A percentile compares a stretch with the other conserved stretches of the same genome.
Conservation (phyloP, 1,284 basidiomycete genomes). For the Phlebopus sp. region DNA sequence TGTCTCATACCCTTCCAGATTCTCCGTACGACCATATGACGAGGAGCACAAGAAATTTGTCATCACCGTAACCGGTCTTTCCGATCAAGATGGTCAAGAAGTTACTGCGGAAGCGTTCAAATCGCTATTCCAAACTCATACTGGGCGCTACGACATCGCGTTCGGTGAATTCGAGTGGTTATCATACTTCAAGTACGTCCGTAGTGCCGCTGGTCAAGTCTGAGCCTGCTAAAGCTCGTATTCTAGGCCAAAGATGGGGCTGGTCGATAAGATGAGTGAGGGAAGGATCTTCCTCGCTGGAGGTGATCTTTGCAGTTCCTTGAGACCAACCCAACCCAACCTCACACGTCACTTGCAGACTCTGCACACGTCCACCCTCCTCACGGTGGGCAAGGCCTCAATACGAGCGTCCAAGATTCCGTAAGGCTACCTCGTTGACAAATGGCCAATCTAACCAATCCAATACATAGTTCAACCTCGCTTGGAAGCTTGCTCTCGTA, state of each 20-base stretch:
- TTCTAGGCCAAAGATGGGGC: slow-evolving; percentile 15
- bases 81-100: background rate
- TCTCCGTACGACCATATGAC: background rate
- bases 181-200: background rate
- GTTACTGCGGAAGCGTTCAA: background rate
- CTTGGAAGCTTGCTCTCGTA: slow-evolving; percentile 29
- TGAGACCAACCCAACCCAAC: background rate
- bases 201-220: background rate
- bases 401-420: slow-evolving; percentile 21
- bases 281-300: slow-evolving; percentile 19
- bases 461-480: slow-evolving; percentile 22
- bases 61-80: background rate
- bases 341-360: slow-evolving; percentile 13
- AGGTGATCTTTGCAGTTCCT: slow-evolving; percentile 5
- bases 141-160: background rate
- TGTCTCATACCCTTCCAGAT: background rate
- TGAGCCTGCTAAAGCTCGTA: background rate
- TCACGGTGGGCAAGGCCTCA: slow-evolving; percentile 22
- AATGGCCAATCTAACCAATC: background rate
- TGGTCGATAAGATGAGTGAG: slow-evolving; percentile 17
- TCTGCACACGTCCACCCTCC: slow-evolving; percentile 28
- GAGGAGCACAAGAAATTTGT: background rate
- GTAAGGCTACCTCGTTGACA: background rate
- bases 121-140: background rate
- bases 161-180: background rate